A percentile compares a stretch with the other conserved stretches of the same genome.
Evolutionary conservation across 345 rosid genomes (phyloP).

Genomic region (Euphorbia pulcherrima): DNA sequence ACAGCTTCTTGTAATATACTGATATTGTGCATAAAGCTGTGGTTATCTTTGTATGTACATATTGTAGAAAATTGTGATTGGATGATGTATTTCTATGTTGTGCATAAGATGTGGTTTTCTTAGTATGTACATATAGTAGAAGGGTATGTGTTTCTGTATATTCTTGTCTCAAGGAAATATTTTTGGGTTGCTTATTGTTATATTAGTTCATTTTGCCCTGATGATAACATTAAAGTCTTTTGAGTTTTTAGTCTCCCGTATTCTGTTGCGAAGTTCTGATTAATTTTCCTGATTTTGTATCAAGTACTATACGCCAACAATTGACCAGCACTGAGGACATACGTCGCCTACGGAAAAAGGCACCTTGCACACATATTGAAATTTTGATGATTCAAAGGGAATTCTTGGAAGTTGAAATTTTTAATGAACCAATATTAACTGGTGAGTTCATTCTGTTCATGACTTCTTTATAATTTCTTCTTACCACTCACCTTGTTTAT

Average conservation of each 20-base stretch:
- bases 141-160: too few species aligned
- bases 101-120: too few species aligned
- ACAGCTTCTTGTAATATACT: background rate
- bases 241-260: too few species aligned
- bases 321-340: conserved; percentile 79
- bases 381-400: conserved; percentile 78
- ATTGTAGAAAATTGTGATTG: background rate
- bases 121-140: too few species aligned
- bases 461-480: background rate
- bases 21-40: background rate
- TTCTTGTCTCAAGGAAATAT: background rate
- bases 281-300: conserved; percentile 28
- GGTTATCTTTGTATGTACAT: background rate
- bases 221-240: too few species aligned
- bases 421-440: conserved; percentile 54
- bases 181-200: too few species aligned
- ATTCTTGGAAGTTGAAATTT: conserved; percentile 69
- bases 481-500: background rate
- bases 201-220: too few species aligned
- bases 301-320: conserved; percentile 82
- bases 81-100: background rate
- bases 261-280: conserved; percentile 27
- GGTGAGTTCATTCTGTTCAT: too few species aligned
- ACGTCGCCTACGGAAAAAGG: conserved; percentile 95
- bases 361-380: conserved; percentile 89